phyloP scores from a whole-genome alignment of 2,329 filamentous ascomycete species.

The Ascochyta pisi region DNA sequence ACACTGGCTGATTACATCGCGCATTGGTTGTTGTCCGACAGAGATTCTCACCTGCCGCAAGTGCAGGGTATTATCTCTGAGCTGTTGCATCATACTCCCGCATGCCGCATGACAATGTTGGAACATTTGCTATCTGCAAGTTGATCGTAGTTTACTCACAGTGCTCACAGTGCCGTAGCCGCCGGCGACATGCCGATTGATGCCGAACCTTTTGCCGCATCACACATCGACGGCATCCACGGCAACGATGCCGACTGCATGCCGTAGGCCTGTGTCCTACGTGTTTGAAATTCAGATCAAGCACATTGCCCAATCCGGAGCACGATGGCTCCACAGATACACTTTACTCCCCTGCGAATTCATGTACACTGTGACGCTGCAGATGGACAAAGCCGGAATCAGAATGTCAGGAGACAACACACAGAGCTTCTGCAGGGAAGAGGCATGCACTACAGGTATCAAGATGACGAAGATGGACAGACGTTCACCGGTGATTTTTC shows the following conservation, averaged over 20 bases:
- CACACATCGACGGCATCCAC: neutral
- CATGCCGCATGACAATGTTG: neutral
- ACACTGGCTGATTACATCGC: no score
- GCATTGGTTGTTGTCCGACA: no score
- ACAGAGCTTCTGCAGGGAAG: neutral
- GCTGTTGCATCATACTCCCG: no score
- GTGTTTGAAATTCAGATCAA: neutral
- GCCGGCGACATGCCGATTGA: conserved; percentile 5
- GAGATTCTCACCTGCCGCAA: no score
- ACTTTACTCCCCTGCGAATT: neutral
- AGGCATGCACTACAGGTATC: neutral
- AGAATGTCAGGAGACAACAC: conserved; percentile 5
- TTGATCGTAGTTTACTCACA: neutral
- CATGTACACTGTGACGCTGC: neutral
- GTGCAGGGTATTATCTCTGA: no score
- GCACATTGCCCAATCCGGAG: neutral
- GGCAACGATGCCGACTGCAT: neutral
- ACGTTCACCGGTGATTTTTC: neutral
- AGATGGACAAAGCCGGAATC: neutral
- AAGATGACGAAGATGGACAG: neutral
- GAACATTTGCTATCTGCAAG: no score
- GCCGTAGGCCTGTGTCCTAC: neutral
- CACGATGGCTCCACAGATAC: neutral
- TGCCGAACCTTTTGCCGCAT: conserved; percentile 3
- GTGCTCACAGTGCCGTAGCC: neutral